Percentiles rank a stretch among this genome's conserved stretches.
These are phyloP conservation scores for Elaeis guineensis DNA, from an alignment of 176 grass and related monocot species.

Conservation along the genomic window DNA sequence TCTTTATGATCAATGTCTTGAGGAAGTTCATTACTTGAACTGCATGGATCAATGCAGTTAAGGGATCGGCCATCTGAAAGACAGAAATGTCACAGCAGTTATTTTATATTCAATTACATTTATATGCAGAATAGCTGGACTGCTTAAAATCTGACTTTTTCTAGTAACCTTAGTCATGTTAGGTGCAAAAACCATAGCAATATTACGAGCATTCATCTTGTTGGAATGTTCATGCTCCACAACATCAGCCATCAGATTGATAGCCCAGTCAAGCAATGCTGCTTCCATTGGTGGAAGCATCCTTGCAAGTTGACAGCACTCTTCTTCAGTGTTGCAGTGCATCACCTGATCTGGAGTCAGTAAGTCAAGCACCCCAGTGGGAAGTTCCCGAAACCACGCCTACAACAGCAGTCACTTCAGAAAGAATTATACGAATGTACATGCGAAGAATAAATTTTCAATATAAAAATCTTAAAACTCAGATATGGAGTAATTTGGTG, in stretches of 20 bases:
- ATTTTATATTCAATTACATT: neutral
- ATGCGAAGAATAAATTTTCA: too few relatives aligned
- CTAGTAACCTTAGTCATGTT: slow-evolving; percentile 94
- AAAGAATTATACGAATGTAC: too few relatives aligned
- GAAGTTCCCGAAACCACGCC: slow-evolving; percentile 96
- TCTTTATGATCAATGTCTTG: slow-evolving; percentile 68
- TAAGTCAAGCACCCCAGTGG: slow-evolving; percentile 57
- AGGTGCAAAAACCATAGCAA: slow-evolving; percentile 96
- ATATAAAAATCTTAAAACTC: too few relatives aligned
- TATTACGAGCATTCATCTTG: slow-evolving; percentile 92
- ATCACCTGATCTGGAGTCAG: slow-evolving; percentile 68
- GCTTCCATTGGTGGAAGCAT: slow-evolving; percentile 59
- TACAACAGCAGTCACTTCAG: slow-evolving; percentile 21
- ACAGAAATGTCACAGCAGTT: slow-evolving; percentile 11
- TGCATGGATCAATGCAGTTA: slow-evolving; percentile 84
- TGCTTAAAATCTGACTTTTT: neutral
- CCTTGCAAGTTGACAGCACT: slow-evolving; percentile 44
- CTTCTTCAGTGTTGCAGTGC: slow-evolving; percentile 77
- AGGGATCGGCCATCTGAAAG: slow-evolving; percentile 88
- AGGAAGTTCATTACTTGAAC: slow-evolving; percentile 99
- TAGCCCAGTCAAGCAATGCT: slow-evolving; percentile 76
- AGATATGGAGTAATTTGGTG: too few relatives aligned
- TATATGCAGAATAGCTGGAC: too few relatives aligned
- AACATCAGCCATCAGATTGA: slow-evolving; percentile 91
- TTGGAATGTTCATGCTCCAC: slow-evolving; percentile 73